These are phyloP conservation scores for Bauhinia variegata DNA, from an alignment of 306 rosid genomes.

Conservation along the genomic window DNA sequence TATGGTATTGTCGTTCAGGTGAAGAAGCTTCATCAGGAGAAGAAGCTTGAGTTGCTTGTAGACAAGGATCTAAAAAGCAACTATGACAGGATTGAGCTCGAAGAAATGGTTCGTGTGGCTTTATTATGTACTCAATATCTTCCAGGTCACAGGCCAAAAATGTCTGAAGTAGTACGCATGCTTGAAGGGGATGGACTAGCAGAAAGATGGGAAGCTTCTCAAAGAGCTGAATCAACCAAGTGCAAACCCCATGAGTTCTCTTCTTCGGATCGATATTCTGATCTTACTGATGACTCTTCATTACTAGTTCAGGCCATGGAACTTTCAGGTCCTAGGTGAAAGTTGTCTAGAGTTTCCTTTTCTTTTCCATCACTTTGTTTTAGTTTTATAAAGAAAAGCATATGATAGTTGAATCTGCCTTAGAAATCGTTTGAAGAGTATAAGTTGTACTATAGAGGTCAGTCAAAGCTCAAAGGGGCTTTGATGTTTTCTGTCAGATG, in stretches of 20 bases:
- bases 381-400: constrained; percentile 30
- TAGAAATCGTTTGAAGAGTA: constrained; percentile 33
- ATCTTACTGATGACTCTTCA: constrained; percentile 88
- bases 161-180: constrained; percentile 93
- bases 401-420: constrained; percentile 45
- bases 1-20: constrained; percentile 54
- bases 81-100: constrained; percentile 81
- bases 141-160: constrained; percentile 81
- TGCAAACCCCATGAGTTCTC: constrained; percentile 68
- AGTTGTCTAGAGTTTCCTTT: constrained; percentile 2
- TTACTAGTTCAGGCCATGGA: constrained; percentile 90
- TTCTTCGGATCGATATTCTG: constrained; percentile 77
- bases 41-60: constrained; percentile 76
- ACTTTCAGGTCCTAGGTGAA: constrained; percentile 91
- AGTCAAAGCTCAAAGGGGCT: constrained; percentile 38
- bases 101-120: constrained; percentile 90
- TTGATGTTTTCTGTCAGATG: constrained; percentile 48
- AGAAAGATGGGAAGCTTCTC: constrained; percentile 93
- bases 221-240: constrained; percentile 60
- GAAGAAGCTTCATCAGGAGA: constrained; percentile 76
- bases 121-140: constrained; percentile 89
- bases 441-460: constrained; percentile 50
- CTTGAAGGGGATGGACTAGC: constrained; percentile 97
- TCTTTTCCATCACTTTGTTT: background rate
- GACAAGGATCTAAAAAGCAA: constrained; percentile 80